Evolutionary conservation across 805 yeast species (phyloP).

Genomic region (Ogataea henricii): DNA sequence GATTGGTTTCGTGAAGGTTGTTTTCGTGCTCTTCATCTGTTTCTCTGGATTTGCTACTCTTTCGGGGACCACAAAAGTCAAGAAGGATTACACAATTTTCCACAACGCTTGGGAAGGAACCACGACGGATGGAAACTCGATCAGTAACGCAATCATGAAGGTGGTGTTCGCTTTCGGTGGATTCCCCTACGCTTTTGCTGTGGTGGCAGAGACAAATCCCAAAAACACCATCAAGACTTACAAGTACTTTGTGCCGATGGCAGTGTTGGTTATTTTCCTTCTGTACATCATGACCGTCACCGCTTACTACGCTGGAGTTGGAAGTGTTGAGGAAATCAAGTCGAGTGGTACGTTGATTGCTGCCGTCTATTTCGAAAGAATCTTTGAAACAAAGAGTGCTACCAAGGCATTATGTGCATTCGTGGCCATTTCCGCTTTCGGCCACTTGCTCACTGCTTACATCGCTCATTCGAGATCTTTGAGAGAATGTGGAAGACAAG

Average conservation of each 20-base stretch:
- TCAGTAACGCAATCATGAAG: slow-evolving; percentile 45
- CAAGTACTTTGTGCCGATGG: slow-evolving; percentile 73
- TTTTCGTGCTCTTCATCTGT: slow-evolving; percentile 65
- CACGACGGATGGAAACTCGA: slow-evolving; percentile 43
- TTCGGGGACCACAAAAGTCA: slow-evolving; percentile 59
- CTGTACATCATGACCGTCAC: slow-evolving; percentile 76
- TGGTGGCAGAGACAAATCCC: slow-evolving; percentile 45
- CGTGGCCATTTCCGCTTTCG: slow-evolving; percentile 79
- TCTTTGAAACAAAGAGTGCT: slow-evolving; percentile 63
- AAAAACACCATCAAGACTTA: slow-evolving; percentile 51
- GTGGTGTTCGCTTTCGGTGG: slow-evolving; percentile 48
- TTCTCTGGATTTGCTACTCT: slow-evolving; percentile 84
- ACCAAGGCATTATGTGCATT: slow-evolving; percentile 71
- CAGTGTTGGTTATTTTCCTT: slow-evolving; percentile 59
- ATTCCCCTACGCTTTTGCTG: slow-evolving; percentile 40
- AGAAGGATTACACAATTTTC: slow-evolving; percentile 32
- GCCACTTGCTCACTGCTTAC: slow-evolving; percentile 78
- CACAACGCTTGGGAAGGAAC: slow-evolving; percentile 42
- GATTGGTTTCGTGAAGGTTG: slow-evolving; percentile 72
- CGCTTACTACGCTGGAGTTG: slow-evolving; percentile 82
- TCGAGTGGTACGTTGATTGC: slow-evolving; percentile 71
- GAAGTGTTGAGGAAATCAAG: slow-evolving; percentile 55
- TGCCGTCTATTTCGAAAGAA: slow-evolving; percentile 71
- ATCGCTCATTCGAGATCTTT: slow-evolving; percentile 81
- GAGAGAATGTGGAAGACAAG: slow-evolving; percentile 82